Conservation (phyloP, 257 asterid species). For the Orobanche coerulescens region DNA sequence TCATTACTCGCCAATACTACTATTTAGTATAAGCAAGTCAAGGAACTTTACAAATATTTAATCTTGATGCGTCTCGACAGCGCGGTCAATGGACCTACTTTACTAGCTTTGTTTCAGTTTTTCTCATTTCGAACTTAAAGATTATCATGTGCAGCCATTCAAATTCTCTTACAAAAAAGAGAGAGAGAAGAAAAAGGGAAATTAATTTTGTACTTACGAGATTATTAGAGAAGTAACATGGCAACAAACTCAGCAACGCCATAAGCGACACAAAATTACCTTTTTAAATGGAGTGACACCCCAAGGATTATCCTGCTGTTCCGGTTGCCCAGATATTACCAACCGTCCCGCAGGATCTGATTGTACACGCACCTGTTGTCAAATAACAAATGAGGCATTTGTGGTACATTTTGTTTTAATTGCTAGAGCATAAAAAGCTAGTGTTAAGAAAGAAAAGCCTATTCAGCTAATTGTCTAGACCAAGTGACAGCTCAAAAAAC, state of each 20-base stretch:
- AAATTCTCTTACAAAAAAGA: too few species aligned
- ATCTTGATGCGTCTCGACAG: too few species aligned
- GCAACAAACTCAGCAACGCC: not conserved
- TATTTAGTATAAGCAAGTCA: too few species aligned
- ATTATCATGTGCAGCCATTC: too few species aligned
- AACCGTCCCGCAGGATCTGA: constrained; percentile 96
- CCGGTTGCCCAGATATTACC: constrained; percentile 94
- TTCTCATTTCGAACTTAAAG: not conserved
- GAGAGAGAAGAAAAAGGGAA: too few species aligned
- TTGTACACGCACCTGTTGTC: constrained; percentile 72
- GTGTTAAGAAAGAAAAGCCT: not conserved
- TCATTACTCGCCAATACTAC: too few species aligned
- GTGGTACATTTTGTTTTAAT: not conserved
- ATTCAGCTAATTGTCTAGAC: constrained; percentile 10
- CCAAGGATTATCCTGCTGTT: constrained; percentile 91
- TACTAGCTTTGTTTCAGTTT: not conserved
- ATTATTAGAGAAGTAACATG: too few species aligned
- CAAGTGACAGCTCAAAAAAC: constrained; percentile 13
- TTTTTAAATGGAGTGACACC: constrained; percentile 88
- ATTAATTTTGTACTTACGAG: too few species aligned
- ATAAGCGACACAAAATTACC: constrained; percentile 31
- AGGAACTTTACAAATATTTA: too few species aligned
- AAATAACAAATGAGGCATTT: not conserved
- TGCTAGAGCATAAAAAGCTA: constrained; percentile 12
- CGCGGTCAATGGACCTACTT: not conserved